A percentile compares a stretch with the other conserved stretches of the same genome.
Conservation (phyloP, 352 stramenopile genomes). For the Hyphochytrium catenoides region DNA sequence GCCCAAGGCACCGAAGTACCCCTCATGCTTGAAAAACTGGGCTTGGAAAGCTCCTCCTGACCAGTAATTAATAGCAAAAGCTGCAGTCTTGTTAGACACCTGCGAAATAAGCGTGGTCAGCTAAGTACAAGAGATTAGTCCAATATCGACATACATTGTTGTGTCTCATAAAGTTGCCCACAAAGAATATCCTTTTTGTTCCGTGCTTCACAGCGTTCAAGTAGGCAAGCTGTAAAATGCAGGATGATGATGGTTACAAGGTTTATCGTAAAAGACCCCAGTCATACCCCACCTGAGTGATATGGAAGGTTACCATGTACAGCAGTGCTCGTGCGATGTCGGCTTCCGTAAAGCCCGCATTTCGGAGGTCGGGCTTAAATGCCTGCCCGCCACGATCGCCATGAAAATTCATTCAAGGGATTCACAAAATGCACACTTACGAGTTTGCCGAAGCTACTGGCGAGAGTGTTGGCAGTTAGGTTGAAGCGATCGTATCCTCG, state of each 20-base stretch:
- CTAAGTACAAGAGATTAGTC: constrained; percentile 68
- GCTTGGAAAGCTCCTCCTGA: constrained; percentile 74
- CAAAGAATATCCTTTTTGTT: constrained; percentile 88
- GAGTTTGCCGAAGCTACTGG: constrained; percentile 88
- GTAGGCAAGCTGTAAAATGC: constrained; percentile 86
- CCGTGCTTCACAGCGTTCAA: constrained; percentile 92
- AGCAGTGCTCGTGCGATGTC: constrained; percentile 87
- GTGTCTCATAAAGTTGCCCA: constrained; percentile 92
- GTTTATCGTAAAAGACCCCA: neutral
- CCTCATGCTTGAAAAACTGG: constrained; percentile 87
- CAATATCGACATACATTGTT: no score
- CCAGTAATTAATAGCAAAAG: constrained; percentile 96
- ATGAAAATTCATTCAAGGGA: constrained; percentile 12
- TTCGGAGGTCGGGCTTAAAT: no score
- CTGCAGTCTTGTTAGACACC: no score
- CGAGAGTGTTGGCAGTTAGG: constrained; percentile 65
- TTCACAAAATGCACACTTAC: constrained; percentile 16
- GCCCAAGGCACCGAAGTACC: constrained; percentile 91
- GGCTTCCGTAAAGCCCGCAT: constrained; percentile 65
- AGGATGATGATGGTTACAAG: constrained; percentile 2
- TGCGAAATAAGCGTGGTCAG: no score
- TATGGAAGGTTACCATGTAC: constrained; percentile 98
- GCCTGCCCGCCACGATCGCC: constrained; percentile 38
- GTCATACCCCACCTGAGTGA: no score
- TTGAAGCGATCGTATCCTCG: constrained; percentile 81